phyloP scores from a whole-genome alignment of 805 yeast species.

The Candida hungchunana region DNA sequence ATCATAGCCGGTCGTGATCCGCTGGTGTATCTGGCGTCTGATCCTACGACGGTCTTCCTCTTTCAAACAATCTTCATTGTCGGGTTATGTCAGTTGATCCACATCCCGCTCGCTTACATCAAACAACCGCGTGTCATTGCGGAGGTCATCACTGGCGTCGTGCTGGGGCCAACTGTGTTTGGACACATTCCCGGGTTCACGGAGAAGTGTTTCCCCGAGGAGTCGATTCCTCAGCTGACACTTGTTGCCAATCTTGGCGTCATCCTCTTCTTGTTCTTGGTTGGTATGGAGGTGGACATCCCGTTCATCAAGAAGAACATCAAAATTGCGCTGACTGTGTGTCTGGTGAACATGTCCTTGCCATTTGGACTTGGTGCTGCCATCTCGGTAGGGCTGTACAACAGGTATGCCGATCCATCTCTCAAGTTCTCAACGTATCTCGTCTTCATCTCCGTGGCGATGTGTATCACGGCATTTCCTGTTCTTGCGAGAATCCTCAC shows the following conservation, averaged over 20 bases:
- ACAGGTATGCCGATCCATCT: slow-evolving; percentile 24
- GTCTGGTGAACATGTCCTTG: slow-evolving; percentile 65
- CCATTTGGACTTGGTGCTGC: slow-evolving; percentile 81
- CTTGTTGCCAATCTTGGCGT: slow-evolving; percentile 73
- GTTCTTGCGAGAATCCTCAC: slow-evolving; percentile 76
- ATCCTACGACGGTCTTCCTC: slow-evolving; percentile 66
- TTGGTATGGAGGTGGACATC: slow-evolving; percentile 77
- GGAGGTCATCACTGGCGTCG: slow-evolving; percentile 73
- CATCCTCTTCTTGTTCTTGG: slow-evolving; percentile 66
- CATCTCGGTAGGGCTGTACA: slow-evolving; percentile 57
- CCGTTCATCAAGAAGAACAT: slow-evolving; percentile 57
- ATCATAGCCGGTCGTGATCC: slow-evolving; percentile 73
- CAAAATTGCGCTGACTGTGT: slow-evolving; percentile 62
- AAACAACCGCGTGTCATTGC: slow-evolving; percentile 81
- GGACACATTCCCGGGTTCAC: slow-evolving; percentile 71
- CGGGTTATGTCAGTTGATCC: slow-evolving; percentile 52
- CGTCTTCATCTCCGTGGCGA: slow-evolving; percentile 80
- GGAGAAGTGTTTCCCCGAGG: slow-evolving; percentile 56
- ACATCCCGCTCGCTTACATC: slow-evolving; percentile 54
- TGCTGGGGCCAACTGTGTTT: slow-evolving; percentile 71
- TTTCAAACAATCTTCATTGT: slow-evolving; percentile 66
- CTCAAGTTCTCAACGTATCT: slow-evolving; percentile 67
- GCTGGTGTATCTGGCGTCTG: slow-evolving; percentile 47
- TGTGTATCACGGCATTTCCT: slow-evolving; percentile 84
- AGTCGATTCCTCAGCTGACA: slow-evolving; percentile 58